Evolutionary conservation across 2,329 filamentous ascomycete species (phyloP), one percentile per base, ranked within the genome.

Genomic region (Xylariaceae sp.): DNA sequence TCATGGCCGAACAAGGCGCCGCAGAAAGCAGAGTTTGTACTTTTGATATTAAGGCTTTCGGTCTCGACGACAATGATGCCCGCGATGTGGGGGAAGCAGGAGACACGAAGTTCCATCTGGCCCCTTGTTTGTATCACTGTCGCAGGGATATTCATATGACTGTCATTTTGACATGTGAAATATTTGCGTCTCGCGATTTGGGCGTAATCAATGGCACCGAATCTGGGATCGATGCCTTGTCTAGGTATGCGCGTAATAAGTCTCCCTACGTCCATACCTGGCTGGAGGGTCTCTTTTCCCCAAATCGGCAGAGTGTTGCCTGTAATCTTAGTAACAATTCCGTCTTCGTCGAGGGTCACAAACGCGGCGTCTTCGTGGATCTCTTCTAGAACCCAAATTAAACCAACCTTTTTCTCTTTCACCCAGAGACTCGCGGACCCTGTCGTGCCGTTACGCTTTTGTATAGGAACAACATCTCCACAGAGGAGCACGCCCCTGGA

Each of bases 341-440:
- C 90, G 22, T 88, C 83, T 45, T 90, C 84, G 61, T 94, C 87
- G 17, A 95, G 76, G 10, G 74, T 77, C 35, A 98, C 68, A 49
- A 82, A 79, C 4, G 88, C 90, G 32, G 93, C 84, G 63, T 98
- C 91, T 67, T 98, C 93, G 44, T 92, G 88, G 49, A 98, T 97
- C 67, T 98, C 93, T 65, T 98, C 93, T 2, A 98, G 70, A 7
- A 98, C 93, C 93, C 93, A 98, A 49, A 98, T 97, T 48, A 98
- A 70, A 8, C 92, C 91, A 42, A 89, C 83, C 39, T 85, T 81
- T 67, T 98, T 98, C 67, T 98, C 93, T 71, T 98, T 98, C 3
- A 98, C 93, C 93, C 93, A 98, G 32, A 98, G 72, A 67, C 91
- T 97, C 29, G 93, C 93, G 47, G 93, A 91, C 2, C 93, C 93